These are phyloP conservation scores for Trametes villosa DNA, from an alignment of 768 basidiomycete genomes.

Conservation along the genomic window DNA sequence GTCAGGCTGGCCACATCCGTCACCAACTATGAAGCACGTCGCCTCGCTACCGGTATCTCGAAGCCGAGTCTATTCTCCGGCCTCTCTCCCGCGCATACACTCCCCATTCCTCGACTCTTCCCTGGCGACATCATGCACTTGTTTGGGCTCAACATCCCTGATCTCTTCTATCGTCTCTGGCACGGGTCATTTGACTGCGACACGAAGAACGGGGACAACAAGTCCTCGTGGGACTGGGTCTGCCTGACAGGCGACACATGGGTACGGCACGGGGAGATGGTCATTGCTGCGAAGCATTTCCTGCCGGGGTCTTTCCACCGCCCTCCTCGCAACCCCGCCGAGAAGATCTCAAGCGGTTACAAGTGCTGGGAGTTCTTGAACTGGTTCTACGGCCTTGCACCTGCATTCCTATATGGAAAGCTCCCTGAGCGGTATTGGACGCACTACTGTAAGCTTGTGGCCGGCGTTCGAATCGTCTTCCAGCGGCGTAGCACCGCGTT, in stretches of 20 bases:
- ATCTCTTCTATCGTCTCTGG: slow-evolving; percentile 40
- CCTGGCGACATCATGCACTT: slow-evolving; percentile 46
- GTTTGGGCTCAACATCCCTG: slow-evolving; percentile 40
- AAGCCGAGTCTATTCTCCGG: slow-evolving; percentile 42
- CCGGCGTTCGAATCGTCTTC: slow-evolving; percentile 28
- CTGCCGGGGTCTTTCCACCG: slow-evolving; percentile 47
- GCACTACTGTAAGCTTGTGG: slow-evolving; percentile 36
- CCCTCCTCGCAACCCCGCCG: slow-evolving; percentile 46
- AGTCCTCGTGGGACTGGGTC: slow-evolving; percentile 38
- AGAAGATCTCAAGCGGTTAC: no score
- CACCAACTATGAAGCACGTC: slow-evolving; percentile 31
- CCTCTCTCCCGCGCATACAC: slow-evolving; percentile 16
- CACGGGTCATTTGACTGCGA: slow-evolving; percentile 25
- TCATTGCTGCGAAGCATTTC: slow-evolving; percentile 36
- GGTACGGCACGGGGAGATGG: slow-evolving; percentile 40
- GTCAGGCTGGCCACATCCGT: slow-evolving; percentile 26
- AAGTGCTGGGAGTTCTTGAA: slow-evolving; percentile 34
- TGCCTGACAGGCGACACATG: slow-evolving; percentile 32
- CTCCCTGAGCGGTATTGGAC: slow-evolving; percentile 32
- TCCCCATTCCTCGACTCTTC: slow-evolving; percentile 38
- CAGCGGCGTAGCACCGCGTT: slow-evolving; percentile 25
- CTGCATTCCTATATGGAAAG: slow-evolving; percentile 30
- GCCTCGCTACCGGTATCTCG: slow-evolving; percentile 38
- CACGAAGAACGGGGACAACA: slow-evolving; percentile 25
- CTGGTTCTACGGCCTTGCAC: slow-evolving; percentile 30